Evolutionary conservation across 805 yeast species (phyloP).

Genomic region (Metschnikowia cerradonensis): DNA sequence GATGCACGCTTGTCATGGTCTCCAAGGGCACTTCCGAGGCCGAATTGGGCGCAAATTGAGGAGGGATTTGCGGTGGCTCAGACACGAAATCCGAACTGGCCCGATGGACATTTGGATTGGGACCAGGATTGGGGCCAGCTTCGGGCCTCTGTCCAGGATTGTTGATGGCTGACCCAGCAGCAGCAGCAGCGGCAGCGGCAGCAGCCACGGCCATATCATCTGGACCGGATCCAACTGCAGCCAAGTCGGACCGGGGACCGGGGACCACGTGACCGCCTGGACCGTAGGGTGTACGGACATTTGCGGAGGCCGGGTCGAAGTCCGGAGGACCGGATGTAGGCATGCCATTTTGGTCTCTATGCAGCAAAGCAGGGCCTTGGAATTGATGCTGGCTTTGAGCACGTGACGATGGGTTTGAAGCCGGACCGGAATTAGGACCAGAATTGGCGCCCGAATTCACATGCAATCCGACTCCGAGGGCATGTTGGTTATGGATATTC

Average conservation of each 20-base stretch:
- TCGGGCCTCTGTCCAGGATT: not conserved
- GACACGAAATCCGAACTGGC: not conserved
- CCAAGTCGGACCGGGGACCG: not conserved
- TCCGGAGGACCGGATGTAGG: not conserved
- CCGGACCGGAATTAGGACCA: not conserved
- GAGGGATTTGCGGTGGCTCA: slow-evolving; percentile 13
- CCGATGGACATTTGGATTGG: not conserved
- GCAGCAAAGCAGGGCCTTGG: not conserved
- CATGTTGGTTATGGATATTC: not conserved
- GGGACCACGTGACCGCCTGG: not conserved
- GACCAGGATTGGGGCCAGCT: not conserved
- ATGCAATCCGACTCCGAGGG: not conserved
- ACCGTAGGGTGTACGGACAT: not conserved
- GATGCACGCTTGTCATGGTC: slow-evolving; percentile 27
- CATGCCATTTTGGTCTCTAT: not conserved
- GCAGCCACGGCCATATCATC: slow-evolving; percentile 5
- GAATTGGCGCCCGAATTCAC: not conserved
- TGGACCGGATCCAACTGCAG: not conserved
- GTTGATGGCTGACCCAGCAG: not conserved
- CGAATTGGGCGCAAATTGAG: slow-evolving; percentile 16
- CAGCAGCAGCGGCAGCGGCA: slow-evolving; percentile 1
- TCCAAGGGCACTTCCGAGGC: slow-evolving; percentile 23
- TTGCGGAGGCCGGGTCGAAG: not conserved
- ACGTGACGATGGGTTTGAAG: not conserved
- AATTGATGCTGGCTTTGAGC: not conserved